phyloP scores from a whole-genome alignment of 495 filamentous ascomycete species.

The Penicillium crystallinum region DNA sequence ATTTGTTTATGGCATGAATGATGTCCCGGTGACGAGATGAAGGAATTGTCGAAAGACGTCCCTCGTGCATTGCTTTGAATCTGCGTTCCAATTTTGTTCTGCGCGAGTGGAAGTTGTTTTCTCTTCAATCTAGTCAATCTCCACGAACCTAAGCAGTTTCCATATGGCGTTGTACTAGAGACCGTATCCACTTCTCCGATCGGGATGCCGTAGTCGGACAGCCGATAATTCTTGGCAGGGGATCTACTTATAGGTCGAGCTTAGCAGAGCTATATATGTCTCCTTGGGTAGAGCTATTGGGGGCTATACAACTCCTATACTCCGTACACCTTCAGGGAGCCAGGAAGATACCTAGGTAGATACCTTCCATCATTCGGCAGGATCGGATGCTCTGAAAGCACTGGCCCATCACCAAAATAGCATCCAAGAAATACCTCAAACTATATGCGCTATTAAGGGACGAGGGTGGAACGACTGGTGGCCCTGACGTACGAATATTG shows the following conservation, averaged over 20 bases:
- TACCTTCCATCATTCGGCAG: neutral
- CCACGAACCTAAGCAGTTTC: slow-evolving; percentile 31
- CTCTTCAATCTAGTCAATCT: slow-evolving; percentile 15
- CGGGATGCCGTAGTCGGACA: neutral
- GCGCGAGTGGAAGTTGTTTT: slow-evolving; percentile 7
- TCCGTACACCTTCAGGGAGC: too few relatives aligned
- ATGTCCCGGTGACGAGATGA: slow-evolving; percentile 7
- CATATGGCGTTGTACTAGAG: slow-evolving; percentile 28
- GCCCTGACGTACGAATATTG: neutral
- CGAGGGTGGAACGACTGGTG: neutral
- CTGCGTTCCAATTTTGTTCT: neutral
- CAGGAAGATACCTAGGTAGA: neutral
- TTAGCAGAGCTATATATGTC: neutral
- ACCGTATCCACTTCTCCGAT: neutral
- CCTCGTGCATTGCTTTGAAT: neutral
- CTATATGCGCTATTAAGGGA: neutral
- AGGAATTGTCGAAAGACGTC: neutral
- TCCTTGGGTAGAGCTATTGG: neutral
- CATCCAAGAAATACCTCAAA: neutral
- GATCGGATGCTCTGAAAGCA: neutral
- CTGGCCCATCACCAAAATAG: neutral
- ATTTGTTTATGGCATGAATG: slow-evolving; percentile 18
- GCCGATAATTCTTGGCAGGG: slow-evolving; percentile 1
- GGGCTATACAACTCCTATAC: neutral
- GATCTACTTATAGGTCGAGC: neutral